Evolutionary conservation across 192 early-diverging fungal genomes (phyloP).

Genomic region (Coemansia sp.): DNA sequence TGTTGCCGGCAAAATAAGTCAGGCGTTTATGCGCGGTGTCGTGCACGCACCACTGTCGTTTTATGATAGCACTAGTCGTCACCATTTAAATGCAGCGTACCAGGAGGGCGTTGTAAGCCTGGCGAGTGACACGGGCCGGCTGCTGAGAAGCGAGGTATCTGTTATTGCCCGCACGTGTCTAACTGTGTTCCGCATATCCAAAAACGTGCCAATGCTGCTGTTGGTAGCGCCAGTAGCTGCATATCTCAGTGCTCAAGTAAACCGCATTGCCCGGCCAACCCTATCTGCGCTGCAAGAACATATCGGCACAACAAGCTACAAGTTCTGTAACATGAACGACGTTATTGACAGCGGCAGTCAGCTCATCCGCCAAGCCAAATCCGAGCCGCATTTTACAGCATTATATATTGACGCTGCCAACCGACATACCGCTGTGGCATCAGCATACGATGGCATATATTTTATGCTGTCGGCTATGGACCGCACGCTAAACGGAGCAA

Average conservation of each 20-base stretch:
- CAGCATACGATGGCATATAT: constrained; percentile 58
- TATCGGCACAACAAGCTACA: not conserved
- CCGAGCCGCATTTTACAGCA: constrained; percentile 56
- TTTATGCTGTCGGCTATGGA: constrained; percentile 57
- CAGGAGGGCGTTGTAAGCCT: constrained; percentile 13
- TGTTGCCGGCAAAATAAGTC: constrained; percentile 15
- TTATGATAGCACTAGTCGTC: constrained; percentile 26
- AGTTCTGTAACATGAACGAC: constrained; percentile 1
- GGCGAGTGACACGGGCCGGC: constrained; percentile 6
- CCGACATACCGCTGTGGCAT: constrained; percentile 56
- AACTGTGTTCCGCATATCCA: constrained; percentile 18
- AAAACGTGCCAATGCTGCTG: constrained; percentile 25
- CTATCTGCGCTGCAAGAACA: not conserved
- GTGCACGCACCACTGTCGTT: constrained; percentile 37
- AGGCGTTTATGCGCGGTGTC: constrained; percentile 22
- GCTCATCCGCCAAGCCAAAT: constrained; percentile 63
- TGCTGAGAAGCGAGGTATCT: constrained; percentile 20
- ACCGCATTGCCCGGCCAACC: not conserved
- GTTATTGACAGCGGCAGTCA: constrained; percentile 57
- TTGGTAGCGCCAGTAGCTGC: constrained; percentile 16
- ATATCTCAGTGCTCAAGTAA: constrained; percentile 7
- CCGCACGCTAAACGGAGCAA: constrained; percentile 52
- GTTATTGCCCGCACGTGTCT: constrained; percentile 7
- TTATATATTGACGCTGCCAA: constrained; percentile 58
- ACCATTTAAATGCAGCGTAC: constrained; percentile 20